These are phyloP conservation scores for Wickerhamomyces sp. DNA, from an alignment of 1,139 yeast genomes.

Conservation along the genomic window DNA sequence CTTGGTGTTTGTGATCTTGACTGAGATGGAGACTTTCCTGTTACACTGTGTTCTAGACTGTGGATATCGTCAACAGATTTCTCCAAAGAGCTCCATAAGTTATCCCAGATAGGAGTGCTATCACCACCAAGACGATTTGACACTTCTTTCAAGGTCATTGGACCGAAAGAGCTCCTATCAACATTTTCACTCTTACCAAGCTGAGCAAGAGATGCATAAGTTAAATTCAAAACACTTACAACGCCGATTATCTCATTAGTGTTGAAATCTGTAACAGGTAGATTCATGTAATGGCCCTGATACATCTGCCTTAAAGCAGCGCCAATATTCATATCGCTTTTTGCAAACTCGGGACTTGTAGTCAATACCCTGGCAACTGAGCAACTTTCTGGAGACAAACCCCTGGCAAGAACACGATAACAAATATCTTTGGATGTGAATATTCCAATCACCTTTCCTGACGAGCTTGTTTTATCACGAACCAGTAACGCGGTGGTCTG, in stretches of 20 bases:
- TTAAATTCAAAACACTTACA: slow-evolving; percentile 34
- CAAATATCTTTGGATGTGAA: slow-evolving; percentile 38
- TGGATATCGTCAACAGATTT: slow-evolving; percentile 24
- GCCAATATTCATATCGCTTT: slow-evolving; percentile 30
- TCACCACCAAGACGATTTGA: slow-evolving; percentile 24
- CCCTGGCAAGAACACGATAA: slow-evolving; percentile 32
- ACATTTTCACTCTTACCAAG: slow-evolving; percentile 24
- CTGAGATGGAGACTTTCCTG: slow-evolving; percentile 9
- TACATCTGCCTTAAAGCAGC: slow-evolving; percentile 37
- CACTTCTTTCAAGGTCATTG: slow-evolving; percentile 21
- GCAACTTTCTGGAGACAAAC: slow-evolving; percentile 29
- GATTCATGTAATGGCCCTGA: slow-evolving; percentile 35
- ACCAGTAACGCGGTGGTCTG: slow-evolving; percentile 34
- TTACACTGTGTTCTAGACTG: slow-evolving; percentile 18
- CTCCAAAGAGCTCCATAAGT: slow-evolving; percentile 34
- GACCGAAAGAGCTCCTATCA: slow-evolving; percentile 20
- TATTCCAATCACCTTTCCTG: slow-evolving; percentile 32
- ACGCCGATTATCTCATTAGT: slow-evolving; percentile 31
- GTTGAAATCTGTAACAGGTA: slow-evolving; percentile 30
- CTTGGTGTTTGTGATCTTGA: slow-evolving; percentile 17
- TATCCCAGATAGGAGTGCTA: slow-evolving; percentile 32
- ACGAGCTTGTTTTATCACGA: slow-evolving; percentile 24
- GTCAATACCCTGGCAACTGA: slow-evolving; percentile 36
- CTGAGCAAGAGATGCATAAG: slow-evolving; percentile 31
- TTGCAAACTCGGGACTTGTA: slow-evolving; percentile 37